Percentiles rank a stretch among this genome's conserved stretches.
These are phyloP conservation scores for Rhododendron simsii DNA, from an alignment of 148 eudicot genomes.

Conservation along the genomic window DNA sequence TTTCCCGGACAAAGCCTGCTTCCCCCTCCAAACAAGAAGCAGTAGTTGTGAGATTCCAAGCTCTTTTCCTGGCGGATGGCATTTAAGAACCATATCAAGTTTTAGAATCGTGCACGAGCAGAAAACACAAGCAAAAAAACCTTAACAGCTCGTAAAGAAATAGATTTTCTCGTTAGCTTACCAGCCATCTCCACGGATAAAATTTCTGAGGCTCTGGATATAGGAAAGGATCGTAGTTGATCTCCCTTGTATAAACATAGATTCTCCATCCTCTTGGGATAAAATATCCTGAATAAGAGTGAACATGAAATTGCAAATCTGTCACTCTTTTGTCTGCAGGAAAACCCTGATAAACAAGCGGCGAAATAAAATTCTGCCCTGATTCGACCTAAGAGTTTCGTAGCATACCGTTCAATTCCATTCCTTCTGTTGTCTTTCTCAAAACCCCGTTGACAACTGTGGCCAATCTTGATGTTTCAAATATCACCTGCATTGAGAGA, in stretches of 20 bases:
- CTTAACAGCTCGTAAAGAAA: not conserved
- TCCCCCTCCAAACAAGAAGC: slow-evolving; percentile 73
- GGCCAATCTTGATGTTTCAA: slow-evolving; percentile 75
- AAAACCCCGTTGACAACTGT: slow-evolving; percentile 74
- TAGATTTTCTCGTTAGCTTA: slow-evolving; percentile 16
- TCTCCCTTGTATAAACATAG: slow-evolving; percentile 76
- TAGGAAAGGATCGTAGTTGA: slow-evolving; percentile 66
- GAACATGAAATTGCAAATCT: not conserved
- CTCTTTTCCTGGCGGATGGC: slow-evolving; percentile 39
- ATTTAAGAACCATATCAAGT: not conserved
- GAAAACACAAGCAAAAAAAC: not conserved
- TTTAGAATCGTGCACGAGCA: not conserved
- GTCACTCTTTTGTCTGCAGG: too few species aligned
- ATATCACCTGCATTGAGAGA: slow-evolving; percentile 47
- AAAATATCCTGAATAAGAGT: slow-evolving; percentile 38
- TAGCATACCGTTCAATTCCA: slow-evolving; percentile 65
- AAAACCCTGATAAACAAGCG: not conserved
- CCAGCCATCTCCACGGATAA: slow-evolving; percentile 98
- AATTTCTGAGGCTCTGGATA: slow-evolving; percentile 69
- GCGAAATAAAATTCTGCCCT: not conserved
- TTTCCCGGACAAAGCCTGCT: slow-evolving; percentile 74
- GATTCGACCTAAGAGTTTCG: not conserved
- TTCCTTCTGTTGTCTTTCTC: slow-evolving; percentile 62
- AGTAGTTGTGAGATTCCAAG: slow-evolving; percentile 56
- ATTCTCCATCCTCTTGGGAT: slow-evolving; percentile 89